These are phyloP conservation scores for Vitis hybrid DNA, from an alignment of 177 flowering plant species.

Conservation along the genomic window DNA sequence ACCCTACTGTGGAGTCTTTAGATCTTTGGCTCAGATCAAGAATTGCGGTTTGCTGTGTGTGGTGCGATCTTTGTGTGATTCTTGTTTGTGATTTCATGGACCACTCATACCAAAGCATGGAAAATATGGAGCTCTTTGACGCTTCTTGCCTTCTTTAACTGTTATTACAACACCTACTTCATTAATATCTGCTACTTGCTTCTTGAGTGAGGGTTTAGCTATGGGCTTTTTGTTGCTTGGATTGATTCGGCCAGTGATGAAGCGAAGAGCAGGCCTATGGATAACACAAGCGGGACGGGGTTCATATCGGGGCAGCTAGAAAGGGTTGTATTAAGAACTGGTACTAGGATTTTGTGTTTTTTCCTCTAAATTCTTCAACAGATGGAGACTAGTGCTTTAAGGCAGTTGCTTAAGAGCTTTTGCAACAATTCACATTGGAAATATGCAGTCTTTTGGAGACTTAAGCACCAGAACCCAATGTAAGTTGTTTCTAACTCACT, in stretches of 20 bases:
- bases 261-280: constrained; percentile 66
- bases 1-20: not conserved
- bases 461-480: constrained; percentile 38
- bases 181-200: not conserved
- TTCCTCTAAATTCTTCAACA: not conserved
- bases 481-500: constrained; percentile 37
- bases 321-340: constrained; percentile 4
- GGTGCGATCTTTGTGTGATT: not conserved
- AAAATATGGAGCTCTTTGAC: not conserved
- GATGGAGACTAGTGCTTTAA: constrained; percentile 51
- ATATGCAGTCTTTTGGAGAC: constrained; percentile 84
- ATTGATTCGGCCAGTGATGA: constrained; percentile 66
- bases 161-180: not conserved
- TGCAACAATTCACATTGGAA: constrained; percentile 63
- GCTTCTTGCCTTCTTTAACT: not conserved
- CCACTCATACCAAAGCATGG: not conserved
- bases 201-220: not conserved
- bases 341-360: constrained; percentile 2
- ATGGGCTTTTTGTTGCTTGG: constrained; percentile 48
- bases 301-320: constrained; percentile 76
- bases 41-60: not conserved
- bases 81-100: not conserved
- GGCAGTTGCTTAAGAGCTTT: constrained; percentile 52
- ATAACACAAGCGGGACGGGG: constrained; percentile 88
- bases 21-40: not conserved